These are phyloP conservation scores for Meredithiella fracta DNA, from an alignment of 2,329 filamentous ascomycete species.

Conservation along the genomic window DNA sequence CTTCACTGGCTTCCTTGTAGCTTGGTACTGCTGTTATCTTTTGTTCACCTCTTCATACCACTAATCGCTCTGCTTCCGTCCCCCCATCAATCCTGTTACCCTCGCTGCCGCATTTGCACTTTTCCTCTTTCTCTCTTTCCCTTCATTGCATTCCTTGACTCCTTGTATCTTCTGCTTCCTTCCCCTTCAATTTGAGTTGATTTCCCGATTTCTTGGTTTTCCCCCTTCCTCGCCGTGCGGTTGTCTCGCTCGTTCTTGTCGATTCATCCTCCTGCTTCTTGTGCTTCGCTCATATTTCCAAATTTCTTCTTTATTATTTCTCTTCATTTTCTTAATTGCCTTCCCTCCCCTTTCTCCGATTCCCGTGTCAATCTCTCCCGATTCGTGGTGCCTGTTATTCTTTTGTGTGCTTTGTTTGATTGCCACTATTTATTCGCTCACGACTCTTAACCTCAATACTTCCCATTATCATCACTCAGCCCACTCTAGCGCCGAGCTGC, in stretches of 20 bases:
- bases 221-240: background rate
- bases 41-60: background rate
- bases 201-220: conserved; percentile 1
- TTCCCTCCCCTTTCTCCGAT: background rate
- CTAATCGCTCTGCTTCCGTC: background rate
- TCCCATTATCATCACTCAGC: background rate
- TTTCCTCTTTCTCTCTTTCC: background rate
- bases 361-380: background rate
- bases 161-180: background rate
- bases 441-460: too few species aligned
- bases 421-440: background rate
- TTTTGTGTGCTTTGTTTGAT: background rate
- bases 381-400: conserved; percentile 3
- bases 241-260: background rate
- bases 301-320: too few species aligned
- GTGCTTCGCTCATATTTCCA: background rate
- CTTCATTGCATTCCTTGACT: background rate
- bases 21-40: too few species aligned
- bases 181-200: conserved; percentile 1
- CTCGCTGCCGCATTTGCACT: background rate
- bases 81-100: background rate
- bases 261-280: conserved; percentile 1
- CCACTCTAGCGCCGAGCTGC: background rate
- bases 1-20: too few species aligned
- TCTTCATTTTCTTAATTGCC: background rate